Conservation (phyloP, 2,329 filamentous ascomycete genomes). For the Alternaria rosae region DNA sequence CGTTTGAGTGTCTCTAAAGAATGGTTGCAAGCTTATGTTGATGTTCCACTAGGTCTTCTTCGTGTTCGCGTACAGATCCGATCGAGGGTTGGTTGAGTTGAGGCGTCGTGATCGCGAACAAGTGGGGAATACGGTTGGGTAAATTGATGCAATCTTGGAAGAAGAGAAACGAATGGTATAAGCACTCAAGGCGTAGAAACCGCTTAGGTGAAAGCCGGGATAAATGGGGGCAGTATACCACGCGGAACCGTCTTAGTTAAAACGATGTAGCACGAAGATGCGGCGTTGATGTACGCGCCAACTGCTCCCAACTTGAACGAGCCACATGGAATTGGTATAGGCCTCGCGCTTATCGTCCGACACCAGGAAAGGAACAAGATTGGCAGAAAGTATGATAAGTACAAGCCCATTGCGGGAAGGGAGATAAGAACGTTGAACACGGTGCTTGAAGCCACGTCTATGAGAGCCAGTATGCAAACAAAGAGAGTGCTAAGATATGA, state of each 20-base stretch:
- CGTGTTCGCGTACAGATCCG: not conserved
- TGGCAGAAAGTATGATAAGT: conserved; percentile 40
- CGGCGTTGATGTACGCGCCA: conserved; percentile 31
- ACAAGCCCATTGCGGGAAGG: conserved; percentile 38
- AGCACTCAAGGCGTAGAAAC: not conserved
- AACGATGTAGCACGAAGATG: conserved; percentile 31
- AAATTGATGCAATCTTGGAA: not conserved
- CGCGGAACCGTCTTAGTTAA: not conserved
- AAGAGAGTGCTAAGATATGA: conserved; percentile 25
- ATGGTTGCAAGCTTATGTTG: not conserved
- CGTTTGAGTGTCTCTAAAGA: not conserved
- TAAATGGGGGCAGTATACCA: not conserved
- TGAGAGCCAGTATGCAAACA: conserved; percentile 41
- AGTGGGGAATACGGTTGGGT: not conserved
- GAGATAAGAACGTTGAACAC: conserved; percentile 44
- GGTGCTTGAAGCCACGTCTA: conserved; percentile 35
- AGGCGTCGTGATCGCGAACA: not conserved
- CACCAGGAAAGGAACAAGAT: conserved; percentile 34
- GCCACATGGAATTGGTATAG: conserved; percentile 24
- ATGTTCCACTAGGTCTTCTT: not conserved
- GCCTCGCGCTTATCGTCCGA: conserved; percentile 14
- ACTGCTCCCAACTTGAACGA: conserved; percentile 30
- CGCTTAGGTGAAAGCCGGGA: not conserved
- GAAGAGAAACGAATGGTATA: not conserved
- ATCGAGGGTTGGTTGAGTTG: not conserved